Percentiles rank a stretch among this genome's conserved stretches.
Conservation (phyloP, 2,329 filamentous ascomycete genomes). For the Trichoderma endophyticum region DNA sequence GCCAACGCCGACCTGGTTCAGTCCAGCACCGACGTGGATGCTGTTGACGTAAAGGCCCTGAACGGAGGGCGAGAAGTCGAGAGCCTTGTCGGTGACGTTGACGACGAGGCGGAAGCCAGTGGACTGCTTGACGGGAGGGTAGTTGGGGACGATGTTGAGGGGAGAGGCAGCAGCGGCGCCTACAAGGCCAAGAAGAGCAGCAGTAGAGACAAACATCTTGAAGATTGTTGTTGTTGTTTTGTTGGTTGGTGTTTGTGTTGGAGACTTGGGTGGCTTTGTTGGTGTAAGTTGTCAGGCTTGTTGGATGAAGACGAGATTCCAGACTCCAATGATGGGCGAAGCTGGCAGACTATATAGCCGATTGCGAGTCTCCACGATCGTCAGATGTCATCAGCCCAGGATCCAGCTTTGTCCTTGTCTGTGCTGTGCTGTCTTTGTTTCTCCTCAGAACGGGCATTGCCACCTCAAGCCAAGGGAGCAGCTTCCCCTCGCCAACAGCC, state of each 20-base stretch:
- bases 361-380: neutral
- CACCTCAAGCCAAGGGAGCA: neutral
- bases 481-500: neutral
- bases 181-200: constrained; percentile 21
- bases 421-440: neutral
- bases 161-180: constrained; percentile 25
- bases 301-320: neutral
- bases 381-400: neutral
- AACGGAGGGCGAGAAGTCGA: constrained; percentile 37
- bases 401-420: neutral
- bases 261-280: neutral
- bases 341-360: neutral
- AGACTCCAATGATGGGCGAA: neutral
- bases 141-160: constrained; percentile 7
- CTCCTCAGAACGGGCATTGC: neutral
- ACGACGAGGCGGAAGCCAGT: constrained; percentile 39
- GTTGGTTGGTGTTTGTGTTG: neutral
- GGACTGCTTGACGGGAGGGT: constrained; percentile 15
- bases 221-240: neutral
- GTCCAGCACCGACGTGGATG: constrained; percentile 41
- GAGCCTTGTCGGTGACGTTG: constrained; percentile 38
- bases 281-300: neutral
- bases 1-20: constrained; percentile 38
- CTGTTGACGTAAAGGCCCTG: constrained; percentile 37
- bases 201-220: constrained; percentile 21